Evolutionary conservation across 306 rosid species (phyloP).

Genomic region (Inga leiocalycina): DNA sequence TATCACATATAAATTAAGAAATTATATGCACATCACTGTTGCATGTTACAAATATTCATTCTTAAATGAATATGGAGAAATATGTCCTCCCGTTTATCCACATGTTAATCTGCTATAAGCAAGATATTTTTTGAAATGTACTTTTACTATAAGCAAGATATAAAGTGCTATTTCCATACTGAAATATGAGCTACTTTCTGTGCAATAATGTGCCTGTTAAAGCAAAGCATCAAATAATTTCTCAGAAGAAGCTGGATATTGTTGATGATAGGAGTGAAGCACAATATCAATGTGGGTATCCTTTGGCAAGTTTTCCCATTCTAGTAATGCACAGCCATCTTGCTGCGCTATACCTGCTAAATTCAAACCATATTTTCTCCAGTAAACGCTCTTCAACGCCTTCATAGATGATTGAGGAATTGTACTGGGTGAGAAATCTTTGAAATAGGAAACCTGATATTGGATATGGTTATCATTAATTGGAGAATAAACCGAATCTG

Average conservation of each 20-base stretch:
- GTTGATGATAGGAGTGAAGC: constrained; percentile 69
- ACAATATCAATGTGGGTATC: constrained; percentile 67
- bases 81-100: constrained; percentile 8
- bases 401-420: constrained; percentile 59
- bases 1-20: constrained; percentile 16
- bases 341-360: constrained; percentile 52
- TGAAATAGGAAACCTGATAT: constrained; percentile 72
- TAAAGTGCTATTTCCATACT: constrained; percentile 10
- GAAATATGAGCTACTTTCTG: constrained; percentile 2
- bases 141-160: background rate
- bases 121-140: background rate
- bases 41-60: constrained; percentile 18
- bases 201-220: background rate
- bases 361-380: constrained; percentile 82
- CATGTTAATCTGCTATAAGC: background rate
- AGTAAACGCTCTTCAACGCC: constrained; percentile 67
- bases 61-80: constrained; percentile 7
- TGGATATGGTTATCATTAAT: constrained; percentile 28
- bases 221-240: constrained; percentile 28
- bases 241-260: constrained; percentile 56
- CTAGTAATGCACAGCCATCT: constrained; percentile 57
- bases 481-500: constrained; percentile 21
- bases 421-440: constrained; percentile 65
- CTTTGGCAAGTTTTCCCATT: constrained; percentile 71
- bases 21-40: background rate